phyloP scores from a whole-genome alignment of 2,329 filamentous ascomycete genomes.

The Pseudogymnoascus verrucosus region DNA sequence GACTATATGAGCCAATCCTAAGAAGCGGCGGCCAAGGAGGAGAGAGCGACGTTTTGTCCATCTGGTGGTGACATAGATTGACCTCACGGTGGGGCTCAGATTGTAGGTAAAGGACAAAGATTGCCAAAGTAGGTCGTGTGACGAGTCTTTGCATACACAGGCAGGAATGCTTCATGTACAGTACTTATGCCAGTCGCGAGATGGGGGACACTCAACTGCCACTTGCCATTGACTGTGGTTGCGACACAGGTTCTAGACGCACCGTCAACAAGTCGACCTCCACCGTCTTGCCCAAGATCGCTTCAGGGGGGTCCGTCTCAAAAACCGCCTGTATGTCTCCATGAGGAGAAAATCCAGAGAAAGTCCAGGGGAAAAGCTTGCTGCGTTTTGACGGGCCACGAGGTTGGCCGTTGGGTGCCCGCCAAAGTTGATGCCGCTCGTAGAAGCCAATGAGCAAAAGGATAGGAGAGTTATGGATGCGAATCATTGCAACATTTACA shows the following conservation, averaged over 20 bases:
- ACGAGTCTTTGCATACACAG: too few relatives aligned
- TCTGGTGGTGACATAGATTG: too few relatives aligned
- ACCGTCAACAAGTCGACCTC: conserved; percentile 12
- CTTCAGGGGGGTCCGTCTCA: conserved; percentile 22
- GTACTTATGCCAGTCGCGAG: background rate
- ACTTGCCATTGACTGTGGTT: background rate
- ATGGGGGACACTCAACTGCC: background rate
- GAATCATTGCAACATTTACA: conserved; percentile 71
- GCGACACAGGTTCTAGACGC: background rate
- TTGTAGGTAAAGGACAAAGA: too few relatives aligned
- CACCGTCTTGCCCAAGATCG: conserved; percentile 20
- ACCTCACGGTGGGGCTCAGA: too few relatives aligned
- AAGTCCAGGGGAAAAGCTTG: conserved; percentile 19
- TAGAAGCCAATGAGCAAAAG: conserved; percentile 62
- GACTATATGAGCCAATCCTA: too few relatives aligned
- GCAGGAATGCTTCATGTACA: too few relatives aligned
- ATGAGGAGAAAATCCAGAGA: conserved; percentile 25
- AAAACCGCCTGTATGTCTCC: conserved; percentile 28
- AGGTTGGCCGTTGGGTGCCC: conserved; percentile 8
- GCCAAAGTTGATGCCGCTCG: conserved; percentile 64
- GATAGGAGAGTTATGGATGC: conserved; percentile 66
- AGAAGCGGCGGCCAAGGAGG: too few relatives aligned
- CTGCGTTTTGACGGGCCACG: conserved; percentile 15
- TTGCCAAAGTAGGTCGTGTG: too few relatives aligned
- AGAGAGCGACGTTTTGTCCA: too few relatives aligned